Base-by-base conservation (phyloP, 352 stramenopile species). In the Chrysophaeum taylorii region DNA sequence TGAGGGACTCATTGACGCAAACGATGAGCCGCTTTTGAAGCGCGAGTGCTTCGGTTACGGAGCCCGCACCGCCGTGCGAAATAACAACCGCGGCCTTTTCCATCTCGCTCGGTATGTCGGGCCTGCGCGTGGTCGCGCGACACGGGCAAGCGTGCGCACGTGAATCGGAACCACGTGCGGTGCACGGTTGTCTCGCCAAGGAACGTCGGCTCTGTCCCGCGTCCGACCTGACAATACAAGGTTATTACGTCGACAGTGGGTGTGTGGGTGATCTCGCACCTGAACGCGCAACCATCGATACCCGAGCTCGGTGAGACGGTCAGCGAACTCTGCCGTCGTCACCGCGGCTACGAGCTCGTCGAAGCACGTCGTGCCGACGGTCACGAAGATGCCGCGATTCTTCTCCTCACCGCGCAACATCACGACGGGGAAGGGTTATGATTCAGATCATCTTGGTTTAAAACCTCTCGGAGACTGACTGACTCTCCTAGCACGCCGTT, bases 301-400 rank as follows among this genome's bases (percentile, higher is more conserved):
- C 33, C 86, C 88, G n/a, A 81, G 77, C 5, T 69, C 73, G 27
- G 64, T 70, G 37, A 94, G 73, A 60, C 72, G 76, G 15, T 69
- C 50, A 36, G 89, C 70, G 50, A 88, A 63, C 7, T 7, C 7
- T 23, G 52, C 9, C 85, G 35, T 71, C 80, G 25, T 89, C 79
- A 92, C 73, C 69, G 85, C 81, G 57, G 75, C 61, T n/a, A 96
- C 77, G 25, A 96, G 79, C 68, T 80, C 85, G 60, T 96, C 89
- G 74, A 96, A 96, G 68, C 87, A 89, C 69, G 91, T 96, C 60
- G 91, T 96, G n/a, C 91, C 91, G 35, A 96, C 91, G 0, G 90
- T 96, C 72, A 94, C 89, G 70, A 96, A 96, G 63, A 90, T 86
- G 25, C 31, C 15, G 0, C 15, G 12, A 50, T 15, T 50, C 15